These are phyloP conservation scores for Immersiporthe knoxdaviesiana DNA, from an alignment of 2,329 filamentous ascomycete species.

Conservation along the genomic window DNA sequence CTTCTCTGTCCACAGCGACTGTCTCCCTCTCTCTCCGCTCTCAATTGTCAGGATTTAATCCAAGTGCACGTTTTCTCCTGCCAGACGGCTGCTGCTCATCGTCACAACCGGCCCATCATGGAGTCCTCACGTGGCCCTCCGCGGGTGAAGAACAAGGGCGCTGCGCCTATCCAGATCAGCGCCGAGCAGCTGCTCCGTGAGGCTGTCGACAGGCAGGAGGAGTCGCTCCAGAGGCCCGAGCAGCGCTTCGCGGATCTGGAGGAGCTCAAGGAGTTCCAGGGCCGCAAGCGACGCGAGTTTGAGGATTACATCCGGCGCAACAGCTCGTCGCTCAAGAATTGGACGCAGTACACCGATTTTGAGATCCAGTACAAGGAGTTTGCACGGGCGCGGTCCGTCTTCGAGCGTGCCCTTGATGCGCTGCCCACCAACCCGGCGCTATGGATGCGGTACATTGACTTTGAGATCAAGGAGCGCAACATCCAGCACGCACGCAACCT, in stretches of 20 bases:
- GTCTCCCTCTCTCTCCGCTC: neutral
- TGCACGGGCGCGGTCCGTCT: slow-evolving; percentile 85
- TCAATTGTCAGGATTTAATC: neutral
- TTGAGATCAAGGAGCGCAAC: slow-evolving; percentile 88
- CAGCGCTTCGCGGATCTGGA: slow-evolving; percentile 96
- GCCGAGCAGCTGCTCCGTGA: slow-evolving; percentile 97
- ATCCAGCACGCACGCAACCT: slow-evolving; percentile 97
- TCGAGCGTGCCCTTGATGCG: slow-evolving; percentile 92
- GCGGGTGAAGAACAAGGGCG: slow-evolving; percentile 97
- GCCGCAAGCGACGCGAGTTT: slow-evolving; percentile 92
- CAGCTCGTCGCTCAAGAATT: slow-evolving; percentile 95
- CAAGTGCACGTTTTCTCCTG: neutral
- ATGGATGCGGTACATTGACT: slow-evolving; percentile 93
- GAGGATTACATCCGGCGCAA: slow-evolving; percentile 98
- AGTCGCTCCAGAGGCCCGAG: slow-evolving; percentile 82
- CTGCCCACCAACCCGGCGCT: slow-evolving; percentile 83
- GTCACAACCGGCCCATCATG: slow-evolving; percentile 60
- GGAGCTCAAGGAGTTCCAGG: slow-evolving; percentile 97
- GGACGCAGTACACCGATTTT: slow-evolving; percentile 97
- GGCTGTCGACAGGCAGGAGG: slow-evolving; percentile 94
- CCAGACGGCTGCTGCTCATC: neutral
- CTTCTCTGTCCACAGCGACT: neutral
- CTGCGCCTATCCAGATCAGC: slow-evolving; percentile 88
- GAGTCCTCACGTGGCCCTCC: slow-evolving; percentile 89
- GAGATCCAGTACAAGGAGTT: slow-evolving; percentile 99